Base-by-base conservation (phyloP, 306 rosid species). In the Ammopiptanthus mongolicus region DNA sequence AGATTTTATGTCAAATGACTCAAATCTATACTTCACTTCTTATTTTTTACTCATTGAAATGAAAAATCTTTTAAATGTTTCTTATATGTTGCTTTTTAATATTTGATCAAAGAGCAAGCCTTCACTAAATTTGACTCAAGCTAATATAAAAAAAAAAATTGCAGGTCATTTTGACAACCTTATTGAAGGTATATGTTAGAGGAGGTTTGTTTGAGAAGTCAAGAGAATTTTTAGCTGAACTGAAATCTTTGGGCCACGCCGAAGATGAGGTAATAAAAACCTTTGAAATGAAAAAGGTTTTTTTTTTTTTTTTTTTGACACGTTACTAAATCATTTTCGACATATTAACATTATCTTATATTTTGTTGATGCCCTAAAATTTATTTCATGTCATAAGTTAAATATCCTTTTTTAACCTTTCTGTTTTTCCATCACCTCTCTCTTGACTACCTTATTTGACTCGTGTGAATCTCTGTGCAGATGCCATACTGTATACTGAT, bases 161-260 rank as follows among this genome's bases (percentile, higher is more conserved):
- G 80, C 96, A 94, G 98, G 93, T 94, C 81, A 77, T 83, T 83
- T 88, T 91, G 84, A 94, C 98, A 41, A 94, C 98, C 48, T 76
- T 94, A 75, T 81, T 94, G 60, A 94, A 94, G 89, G 97, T 87
- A 52, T 94, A 94, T 87, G 97, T 88, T 64, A 90, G 84, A 84
- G 97, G 97, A 83, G 91, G 97, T 39, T 80, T 94, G 84, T 91
- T 94, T 48, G 95, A 91, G 75, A 91, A 90, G 80, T 91, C 98
- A 25, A 88, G 88, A 73, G 87, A 91, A 63, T 75, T 91, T 48
- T 75, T 94, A 80, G 77, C 81, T 11, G 87, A 94, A 77, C 80
- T 94, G 80, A 88, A 90, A 80, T 78, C 87, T 73, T 73, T 85
- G 83, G 95, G 96, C 64, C 86, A 87, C 83, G 96, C 96, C 55